Base-by-base conservation (phyloP, 192 early-diverging fungal species). In the Dissophora ornata region DNA sequence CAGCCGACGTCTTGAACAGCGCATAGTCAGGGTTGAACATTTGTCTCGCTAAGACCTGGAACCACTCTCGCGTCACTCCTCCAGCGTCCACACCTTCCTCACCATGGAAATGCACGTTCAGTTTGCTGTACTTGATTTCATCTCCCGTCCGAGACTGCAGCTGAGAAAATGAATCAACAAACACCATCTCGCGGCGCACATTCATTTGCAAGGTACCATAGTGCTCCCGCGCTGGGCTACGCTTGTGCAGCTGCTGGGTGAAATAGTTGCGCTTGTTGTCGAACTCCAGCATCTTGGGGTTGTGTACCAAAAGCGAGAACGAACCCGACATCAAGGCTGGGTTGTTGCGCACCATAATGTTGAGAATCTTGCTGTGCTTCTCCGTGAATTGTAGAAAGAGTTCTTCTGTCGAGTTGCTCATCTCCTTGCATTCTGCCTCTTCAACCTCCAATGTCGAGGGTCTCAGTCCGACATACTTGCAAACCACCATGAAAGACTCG, bases 191-290 rank as follows among this genome's bases (percentile, higher is more conserved):
- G 28, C 97, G 88, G 21, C 95, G 92, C 42, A 99, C 95, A 74
- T 94, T 95, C 67, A 99, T 86, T 53, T 92, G 90, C 51, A 99
- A 77, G 4, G 88, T 79, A 9, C 90, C 86, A 68, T 90, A 92
- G 68, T 89, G 84, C 22, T 89, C 84, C 18, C 90, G 82, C 42
- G 53, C 53, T 15, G 59, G 75, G 49, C 82, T 83, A 45, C 93
- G 90, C 79, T 97, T 96, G 79, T 96, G 96, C 50, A 99, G 84
- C 57, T 96, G 95, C 77, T 96, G 96, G 58, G 87, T 90, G 78
- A 99, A 99, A 85, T 97, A 99, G 65, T 96, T 96, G 22, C 96
- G 88, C 84, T 99, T 99, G 86, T 98, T 99, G 85, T 99, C 97
- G 83, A 99, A 99, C 66, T 99, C 96, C 42, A 99, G 84, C 64